A percentile compares a stretch with the other conserved stretches of the same genome.
These are phyloP conservation scores for Xerocomus potaroensis DNA, from an alignment of 768 basidiomycete species.

Conservation along the genomic window DNA sequence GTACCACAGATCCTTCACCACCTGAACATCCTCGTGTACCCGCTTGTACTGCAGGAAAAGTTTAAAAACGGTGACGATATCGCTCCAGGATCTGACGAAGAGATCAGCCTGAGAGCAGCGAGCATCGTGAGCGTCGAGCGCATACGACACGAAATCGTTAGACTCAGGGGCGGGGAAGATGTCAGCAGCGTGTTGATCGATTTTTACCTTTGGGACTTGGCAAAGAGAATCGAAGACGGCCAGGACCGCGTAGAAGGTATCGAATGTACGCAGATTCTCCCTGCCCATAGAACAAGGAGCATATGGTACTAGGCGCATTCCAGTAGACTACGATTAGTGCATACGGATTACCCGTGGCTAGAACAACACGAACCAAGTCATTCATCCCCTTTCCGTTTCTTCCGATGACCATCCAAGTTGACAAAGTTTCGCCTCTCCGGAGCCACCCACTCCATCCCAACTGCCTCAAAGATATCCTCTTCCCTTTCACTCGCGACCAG, in stretches of 20 bases:
- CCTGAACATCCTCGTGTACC: constrained; percentile 70
- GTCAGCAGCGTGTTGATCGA: constrained; percentile 82
- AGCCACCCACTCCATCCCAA: constrained; percentile 26
- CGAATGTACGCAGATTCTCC: constrained; percentile 51
- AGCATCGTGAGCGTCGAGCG: constrained; percentile 79
- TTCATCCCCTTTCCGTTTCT: neutral
- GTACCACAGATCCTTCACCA: constrained; percentile 91
- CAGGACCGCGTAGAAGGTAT: constrained; percentile 57
- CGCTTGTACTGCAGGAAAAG: constrained; percentile 49
- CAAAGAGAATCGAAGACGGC: constrained; percentile 67
- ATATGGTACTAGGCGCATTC: constrained; percentile 67
- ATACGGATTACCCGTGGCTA: constrained; percentile 2
- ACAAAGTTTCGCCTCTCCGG: constrained; percentile 26
- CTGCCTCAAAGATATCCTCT: constrained; percentile 23
- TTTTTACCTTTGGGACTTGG: constrained; percentile 89
- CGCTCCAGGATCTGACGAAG: constrained; percentile 57
- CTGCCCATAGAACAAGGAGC: constrained; percentile 75
- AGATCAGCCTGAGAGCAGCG: constrained; percentile 74
- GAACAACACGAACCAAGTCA: constrained; percentile 4
- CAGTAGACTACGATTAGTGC: constrained; percentile 12
- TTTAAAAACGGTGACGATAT: constrained; percentile 46
- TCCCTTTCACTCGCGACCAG: constrained; percentile 21
- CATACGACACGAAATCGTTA: constrained; percentile 56
- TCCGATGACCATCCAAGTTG: constrained; percentile 8
- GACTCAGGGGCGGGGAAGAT: constrained; percentile 22